phyloP scores from a whole-genome alignment of 257 asterid genomes.

The Paraleonurus japonicus region DNA sequence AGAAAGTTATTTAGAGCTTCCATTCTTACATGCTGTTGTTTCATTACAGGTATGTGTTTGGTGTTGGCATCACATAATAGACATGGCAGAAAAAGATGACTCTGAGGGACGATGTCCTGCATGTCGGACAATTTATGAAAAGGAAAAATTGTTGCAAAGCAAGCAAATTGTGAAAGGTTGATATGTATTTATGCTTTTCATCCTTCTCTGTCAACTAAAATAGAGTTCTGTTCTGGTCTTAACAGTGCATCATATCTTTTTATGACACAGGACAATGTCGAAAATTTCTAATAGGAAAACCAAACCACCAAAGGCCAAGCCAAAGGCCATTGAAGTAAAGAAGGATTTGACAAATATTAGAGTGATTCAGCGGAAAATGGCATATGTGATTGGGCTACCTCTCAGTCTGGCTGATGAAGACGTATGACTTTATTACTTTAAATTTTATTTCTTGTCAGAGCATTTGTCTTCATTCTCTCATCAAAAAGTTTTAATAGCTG shows the following conservation, averaged over 20 bases:
- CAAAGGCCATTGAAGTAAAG: constrained; percentile 70
- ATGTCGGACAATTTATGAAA: constrained; percentile 76
- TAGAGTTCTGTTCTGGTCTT: constrained; percentile 13
- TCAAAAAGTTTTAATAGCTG: background rate
- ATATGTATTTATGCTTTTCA: constrained; percentile 12
- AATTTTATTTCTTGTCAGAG: background rate
- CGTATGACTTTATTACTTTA: constrained; percentile 36
- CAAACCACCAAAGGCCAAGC: constrained; percentile 78
- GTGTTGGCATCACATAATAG: constrained; percentile 99
- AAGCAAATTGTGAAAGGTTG: constrained; percentile 77
- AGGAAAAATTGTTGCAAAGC: constrained; percentile 85
- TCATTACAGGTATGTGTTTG: constrained; percentile 75
- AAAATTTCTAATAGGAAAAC: constrained; percentile 55
- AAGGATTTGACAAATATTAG: constrained; percentile 83
- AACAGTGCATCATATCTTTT: constrained; percentile 21
- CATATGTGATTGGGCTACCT: constrained; percentile 90
- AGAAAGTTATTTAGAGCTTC: constrained; percentile 9
- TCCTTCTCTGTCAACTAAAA: constrained; percentile 17
- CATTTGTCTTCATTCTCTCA: background rate
- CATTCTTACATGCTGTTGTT: constrained; percentile 19
- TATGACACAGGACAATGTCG: constrained; percentile 45
- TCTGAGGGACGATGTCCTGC: constrained; percentile 95
- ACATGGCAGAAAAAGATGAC: constrained; percentile 89
- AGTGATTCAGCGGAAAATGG: constrained; percentile 95
- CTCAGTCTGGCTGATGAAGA: constrained; percentile 91